Conservation (phyloP, 345 rosid species). For the Gossypium australe region DNA sequence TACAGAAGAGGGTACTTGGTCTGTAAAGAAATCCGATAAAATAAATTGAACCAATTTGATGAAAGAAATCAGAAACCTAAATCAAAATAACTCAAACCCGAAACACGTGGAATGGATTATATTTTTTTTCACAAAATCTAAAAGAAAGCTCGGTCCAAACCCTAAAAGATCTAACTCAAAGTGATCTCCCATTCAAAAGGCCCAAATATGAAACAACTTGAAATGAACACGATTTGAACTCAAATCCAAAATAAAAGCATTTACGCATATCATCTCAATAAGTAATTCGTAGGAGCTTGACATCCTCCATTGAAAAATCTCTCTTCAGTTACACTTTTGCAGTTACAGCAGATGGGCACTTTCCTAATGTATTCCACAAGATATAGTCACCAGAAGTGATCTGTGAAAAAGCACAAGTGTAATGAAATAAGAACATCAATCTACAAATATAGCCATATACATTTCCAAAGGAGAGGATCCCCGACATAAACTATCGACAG, state of each 20-base stretch:
- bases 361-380: constrained; percentile 91
- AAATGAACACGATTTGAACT: not conserved
- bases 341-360: constrained; percentile 61
- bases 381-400: constrained; percentile 81
- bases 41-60: no score
- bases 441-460: not conserved
- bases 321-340: constrained; percentile 15
- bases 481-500: not conserved
- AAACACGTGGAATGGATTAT: not conserved
- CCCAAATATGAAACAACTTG: not conserved
- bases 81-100: not conserved
- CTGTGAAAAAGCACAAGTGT: constrained; percentile 28
- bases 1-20: no score
- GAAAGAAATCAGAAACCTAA: not conserved
- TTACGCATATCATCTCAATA: not conserved
- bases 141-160: not conserved
- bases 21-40: no score
- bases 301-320: not conserved
- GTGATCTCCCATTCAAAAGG: not conserved
- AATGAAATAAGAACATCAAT: not conserved
- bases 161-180: not conserved
- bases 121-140: not conserved
- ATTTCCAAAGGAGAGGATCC: not conserved
- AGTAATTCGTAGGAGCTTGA: not conserved
- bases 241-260: not conserved